Conservation (phyloP, 1,284 basidiomycete genomes). For the Melanopsichium pennsylvanicum region DNA sequence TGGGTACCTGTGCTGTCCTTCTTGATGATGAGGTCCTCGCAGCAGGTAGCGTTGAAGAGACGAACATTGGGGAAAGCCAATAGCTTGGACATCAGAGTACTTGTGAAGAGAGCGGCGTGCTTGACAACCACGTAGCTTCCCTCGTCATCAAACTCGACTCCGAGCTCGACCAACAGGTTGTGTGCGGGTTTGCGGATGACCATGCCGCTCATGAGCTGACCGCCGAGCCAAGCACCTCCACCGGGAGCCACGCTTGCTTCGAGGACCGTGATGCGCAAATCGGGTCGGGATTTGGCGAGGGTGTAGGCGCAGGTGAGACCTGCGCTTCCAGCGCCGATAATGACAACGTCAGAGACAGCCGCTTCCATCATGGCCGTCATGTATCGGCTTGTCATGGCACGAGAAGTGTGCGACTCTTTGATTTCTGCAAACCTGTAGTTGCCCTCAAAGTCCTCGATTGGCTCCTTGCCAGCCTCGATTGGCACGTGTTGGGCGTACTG, state of each 20-base stretch:
- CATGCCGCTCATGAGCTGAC: constrained; percentile 85
- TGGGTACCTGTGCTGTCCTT: constrained; percentile 66
- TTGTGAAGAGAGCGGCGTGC: constrained; percentile 72
- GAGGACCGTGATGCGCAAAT: constrained; percentile 80
- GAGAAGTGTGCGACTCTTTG: constrained; percentile 60
- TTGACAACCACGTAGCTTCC: constrained; percentile 70
- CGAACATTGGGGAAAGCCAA: constrained; percentile 75
- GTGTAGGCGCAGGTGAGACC: constrained; percentile 80
- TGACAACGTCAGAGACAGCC: constrained; percentile 78
- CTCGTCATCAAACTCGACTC: constrained; percentile 82
- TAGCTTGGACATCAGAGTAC: constrained; percentile 78
- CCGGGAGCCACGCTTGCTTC: constrained; percentile 85
- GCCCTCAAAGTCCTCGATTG: constrained; percentile 59
- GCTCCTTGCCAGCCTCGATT: constrained; percentile 56
- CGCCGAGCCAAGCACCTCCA: constrained; percentile 68
- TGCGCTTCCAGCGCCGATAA: constrained; percentile 81
- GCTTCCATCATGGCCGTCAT: constrained; percentile 60
- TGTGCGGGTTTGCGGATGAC: constrained; percentile 83
- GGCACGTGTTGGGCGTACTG: constrained; percentile 44
- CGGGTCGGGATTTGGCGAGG: constrained; percentile 74
- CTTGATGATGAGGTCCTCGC: constrained; percentile 64
- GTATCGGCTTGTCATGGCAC: constrained; percentile 61
- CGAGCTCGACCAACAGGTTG: constrained; percentile 76
- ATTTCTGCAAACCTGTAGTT: constrained; percentile 62
- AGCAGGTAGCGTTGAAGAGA: constrained; percentile 67